phyloP scores from a whole-genome alignment of 768 basidiomycete genomes.

The Naganishia antarctica region DNA sequence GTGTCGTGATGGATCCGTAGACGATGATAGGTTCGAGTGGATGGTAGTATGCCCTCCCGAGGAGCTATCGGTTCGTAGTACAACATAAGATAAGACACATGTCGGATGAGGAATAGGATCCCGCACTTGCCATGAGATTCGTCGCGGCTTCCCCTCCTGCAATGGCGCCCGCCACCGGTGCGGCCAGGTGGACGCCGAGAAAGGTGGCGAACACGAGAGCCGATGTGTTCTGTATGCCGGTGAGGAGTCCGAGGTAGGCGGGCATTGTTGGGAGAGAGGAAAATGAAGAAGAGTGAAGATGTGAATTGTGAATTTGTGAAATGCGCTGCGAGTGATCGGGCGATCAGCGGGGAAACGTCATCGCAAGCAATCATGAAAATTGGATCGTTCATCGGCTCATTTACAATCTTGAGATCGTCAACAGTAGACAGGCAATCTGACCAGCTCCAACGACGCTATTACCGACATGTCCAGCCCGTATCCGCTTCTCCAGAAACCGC shows the following conservation, averaged over 20 bases:
- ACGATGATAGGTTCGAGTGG: slow-evolving; percentile 66
- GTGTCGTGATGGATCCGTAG: slow-evolving; percentile 62
- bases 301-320: neutral
- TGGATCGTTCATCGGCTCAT: too few relatives aligned
- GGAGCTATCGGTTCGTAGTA: too few relatives aligned
- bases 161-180: slow-evolving; percentile 65
- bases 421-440: too few relatives aligned
- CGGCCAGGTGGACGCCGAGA: slow-evolving; percentile 70
- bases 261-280: neutral
- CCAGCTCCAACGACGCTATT: neutral
- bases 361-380: too few relatives aligned
- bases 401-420: too few relatives aligned
- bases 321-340: neutral
- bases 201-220: slow-evolving; percentile 74
- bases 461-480: slow-evolving; percentile 14
- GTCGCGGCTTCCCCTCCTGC: slow-evolving; percentile 68
- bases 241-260: slow-evolving; percentile 51
- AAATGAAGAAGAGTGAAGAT: neutral
- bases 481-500: slow-evolving; percentile 22
- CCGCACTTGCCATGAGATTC: slow-evolving; percentile 63
- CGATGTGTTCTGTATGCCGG: slow-evolving; percentile 61
- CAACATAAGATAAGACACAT: neutral
- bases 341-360: neutral
- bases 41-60: slow-evolving; percentile 83
- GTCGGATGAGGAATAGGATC: neutral